Conservation (phyloP, 108 stramenopile genomes). For the Fistulifera pelliculosa region DNA sequence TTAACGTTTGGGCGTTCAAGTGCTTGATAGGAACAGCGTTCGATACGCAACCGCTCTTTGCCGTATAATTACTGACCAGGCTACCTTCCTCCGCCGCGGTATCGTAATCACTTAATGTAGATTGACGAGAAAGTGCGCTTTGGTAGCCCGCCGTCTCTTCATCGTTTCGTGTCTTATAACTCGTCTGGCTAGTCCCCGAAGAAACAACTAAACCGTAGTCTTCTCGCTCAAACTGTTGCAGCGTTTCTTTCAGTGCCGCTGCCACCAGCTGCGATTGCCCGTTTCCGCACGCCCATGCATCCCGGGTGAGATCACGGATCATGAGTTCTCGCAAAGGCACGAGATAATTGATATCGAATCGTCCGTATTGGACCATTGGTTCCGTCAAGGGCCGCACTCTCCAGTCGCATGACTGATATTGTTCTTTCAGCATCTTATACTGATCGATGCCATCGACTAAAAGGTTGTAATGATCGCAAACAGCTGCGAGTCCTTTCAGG, state of each 20-base stretch:
- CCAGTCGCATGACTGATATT: slow-evolving; percentile 89
- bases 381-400: slow-evolving; percentile 74
- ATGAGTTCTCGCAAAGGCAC: slow-evolving; percentile 54
- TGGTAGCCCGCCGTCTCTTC: not conserved
- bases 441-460: slow-evolving; percentile 28
- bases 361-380: slow-evolving; percentile 76
- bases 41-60: not conserved
- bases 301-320: slow-evolving; percentile 59
- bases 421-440: slow-evolving; percentile 57
- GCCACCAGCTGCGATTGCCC: slow-evolving; percentile 8
- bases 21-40: not conserved
- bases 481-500: slow-evolving; percentile 38
- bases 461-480: slow-evolving; percentile 68
- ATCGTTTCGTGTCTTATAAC: too few species aligned
- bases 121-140: not conserved
- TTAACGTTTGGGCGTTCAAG: slow-evolving; percentile 23
- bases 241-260: slow-evolving; percentile 6
- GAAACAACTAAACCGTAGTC: slow-evolving; percentile 2
- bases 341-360: slow-evolving; percentile 77
- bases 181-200: not conserved
- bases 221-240: slow-evolving; percentile 5
- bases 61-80: slow-evolving; percentile 9
- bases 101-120: slow-evolving; percentile 7
- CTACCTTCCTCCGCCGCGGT: slow-evolving; percentile 1
- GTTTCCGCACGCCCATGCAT: not conserved